These are phyloP conservation scores for Candida alai DNA, from an alignment of 805 yeast genomes.

Conservation along the genomic window DNA sequence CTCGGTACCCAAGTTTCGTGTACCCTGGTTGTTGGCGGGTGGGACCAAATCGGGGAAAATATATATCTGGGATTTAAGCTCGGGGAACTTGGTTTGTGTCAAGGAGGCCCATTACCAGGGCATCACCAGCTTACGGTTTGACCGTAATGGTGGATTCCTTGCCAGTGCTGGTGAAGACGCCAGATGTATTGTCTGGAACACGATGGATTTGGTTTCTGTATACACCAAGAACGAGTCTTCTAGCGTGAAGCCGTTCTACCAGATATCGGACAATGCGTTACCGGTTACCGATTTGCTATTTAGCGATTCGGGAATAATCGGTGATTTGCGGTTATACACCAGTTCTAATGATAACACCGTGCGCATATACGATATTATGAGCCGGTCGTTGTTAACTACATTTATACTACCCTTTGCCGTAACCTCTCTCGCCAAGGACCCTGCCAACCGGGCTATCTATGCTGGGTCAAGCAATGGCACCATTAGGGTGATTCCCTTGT, in stretches of 20 bases:
- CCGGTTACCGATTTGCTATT: constrained; percentile 48
- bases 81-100: constrained; percentile 70
- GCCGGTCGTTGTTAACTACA: constrained; percentile 53
- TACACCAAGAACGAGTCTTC: constrained; percentile 26
- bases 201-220: constrained; percentile 51
- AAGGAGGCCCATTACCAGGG: constrained; percentile 84
- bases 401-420: constrained; percentile 63
- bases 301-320: constrained; percentile 46
- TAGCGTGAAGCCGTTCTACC: constrained; percentile 51
- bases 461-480: constrained; percentile 65
- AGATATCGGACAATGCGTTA: constrained; percentile 60
- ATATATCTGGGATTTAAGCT: constrained; percentile 78
- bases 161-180: constrained; percentile 82
- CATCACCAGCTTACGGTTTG: constrained; percentile 55
- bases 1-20: constrained; percentile 40
- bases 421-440: constrained; percentile 61
- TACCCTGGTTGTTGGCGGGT: constrained; percentile 67
- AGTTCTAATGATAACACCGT: constrained; percentile 73
- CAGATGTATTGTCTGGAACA: constrained; percentile 70
- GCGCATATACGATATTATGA: constrained; percentile 59
- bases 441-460: constrained; percentile 72
- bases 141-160: constrained; percentile 60
- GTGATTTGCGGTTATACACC: constrained; percentile 64
- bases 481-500: constrained; percentile 54
- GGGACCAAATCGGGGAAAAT: constrained; percentile 74